These are phyloP conservation scores for Colletotrichum sp. DNA, from an alignment of 2,329 filamentous ascomycete species.

Conservation along the genomic window DNA sequence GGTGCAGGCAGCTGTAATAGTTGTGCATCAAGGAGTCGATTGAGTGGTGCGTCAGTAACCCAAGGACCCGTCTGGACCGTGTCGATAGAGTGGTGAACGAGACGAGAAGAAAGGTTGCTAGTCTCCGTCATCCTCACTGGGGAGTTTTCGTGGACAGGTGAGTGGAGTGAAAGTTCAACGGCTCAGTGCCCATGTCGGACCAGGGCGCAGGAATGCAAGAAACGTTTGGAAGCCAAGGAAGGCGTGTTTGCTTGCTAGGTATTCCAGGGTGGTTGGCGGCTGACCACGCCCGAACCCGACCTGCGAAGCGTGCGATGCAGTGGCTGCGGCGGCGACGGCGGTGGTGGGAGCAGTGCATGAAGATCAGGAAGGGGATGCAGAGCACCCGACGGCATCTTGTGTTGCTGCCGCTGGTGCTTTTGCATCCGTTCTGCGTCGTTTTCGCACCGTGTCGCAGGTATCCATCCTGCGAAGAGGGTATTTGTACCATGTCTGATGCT, in stretches of 20 bases:
- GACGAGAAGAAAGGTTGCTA: neutral
- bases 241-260: conserved; percentile 8
- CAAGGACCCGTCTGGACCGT: neutral
- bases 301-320: neutral
- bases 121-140: neutral
- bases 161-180: conserved; percentile 1
- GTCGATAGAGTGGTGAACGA: neutral
- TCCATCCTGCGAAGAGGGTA: neutral
- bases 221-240: conserved; percentile 1
- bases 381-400: neutral
- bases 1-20: neutral
- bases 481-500: neutral
- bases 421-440: neutral
- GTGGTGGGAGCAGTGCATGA: neutral
- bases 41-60: neutral
- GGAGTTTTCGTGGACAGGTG: neutral
- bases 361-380: neutral
- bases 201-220: conserved; percentile 1
- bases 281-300: neutral
- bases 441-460: neutral
- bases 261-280: neutral
- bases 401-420: neutral
- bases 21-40: neutral
- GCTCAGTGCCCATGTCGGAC: neutral
- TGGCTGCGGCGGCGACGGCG: neutral